These are phyloP conservation scores for Zhuliangozyma blackwelliae DNA, from an alignment of 1,139 yeast genomes.

Conservation along the genomic window DNA sequence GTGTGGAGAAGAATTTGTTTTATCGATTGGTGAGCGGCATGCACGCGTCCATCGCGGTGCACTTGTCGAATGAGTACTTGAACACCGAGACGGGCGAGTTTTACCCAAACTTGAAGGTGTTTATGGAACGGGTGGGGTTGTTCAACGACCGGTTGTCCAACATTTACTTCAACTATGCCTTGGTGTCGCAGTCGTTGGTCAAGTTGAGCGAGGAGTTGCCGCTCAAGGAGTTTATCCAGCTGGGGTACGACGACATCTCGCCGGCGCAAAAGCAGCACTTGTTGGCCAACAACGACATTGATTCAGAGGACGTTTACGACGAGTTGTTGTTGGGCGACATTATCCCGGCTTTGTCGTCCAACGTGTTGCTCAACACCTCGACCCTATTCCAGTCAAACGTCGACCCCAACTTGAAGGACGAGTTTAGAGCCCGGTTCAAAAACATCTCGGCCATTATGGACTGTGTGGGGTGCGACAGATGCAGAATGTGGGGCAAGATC, in stretches of 20 bases:
- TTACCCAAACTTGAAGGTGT: slow-evolving; percentile 76
- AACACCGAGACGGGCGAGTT: slow-evolving; percentile 72
- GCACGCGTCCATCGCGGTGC: slow-evolving; percentile 96
- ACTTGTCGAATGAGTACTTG: slow-evolving; percentile 80
- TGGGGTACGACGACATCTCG: slow-evolving; percentile 19
- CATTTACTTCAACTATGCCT: slow-evolving; percentile 87
- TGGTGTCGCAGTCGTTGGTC: slow-evolving; percentile 76
- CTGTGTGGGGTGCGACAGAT: slow-evolving; percentile 97
- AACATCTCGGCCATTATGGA: slow-evolving; percentile 94
- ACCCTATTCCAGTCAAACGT: slow-evolving; percentile 54
- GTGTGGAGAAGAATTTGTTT: slow-evolving; percentile 83
- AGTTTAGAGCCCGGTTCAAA: slow-evolving; percentile 77
- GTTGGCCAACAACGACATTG: slow-evolving; percentile 38
- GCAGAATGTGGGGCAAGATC: slow-evolving; percentile 96
- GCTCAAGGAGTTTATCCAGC: slow-evolving; percentile 21
- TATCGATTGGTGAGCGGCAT: slow-evolving; percentile 85
- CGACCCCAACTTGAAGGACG: slow-evolving; percentile 65
- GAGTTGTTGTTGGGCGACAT: slow-evolving; percentile 24
- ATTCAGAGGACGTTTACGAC: slow-evolving; percentile 37
- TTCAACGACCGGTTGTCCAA: slow-evolving; percentile 87
- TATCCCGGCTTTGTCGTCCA: slow-evolving; percentile 23
- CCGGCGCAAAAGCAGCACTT: slow-evolving; percentile 36
- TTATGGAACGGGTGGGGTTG: slow-evolving; percentile 86
- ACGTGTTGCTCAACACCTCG: slow-evolving; percentile 42
- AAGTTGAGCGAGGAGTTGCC: slow-evolving; percentile 44